phyloP scores from a whole-genome alignment of 768 basidiomycete genomes.

The Ramaria rubella region DNA sequence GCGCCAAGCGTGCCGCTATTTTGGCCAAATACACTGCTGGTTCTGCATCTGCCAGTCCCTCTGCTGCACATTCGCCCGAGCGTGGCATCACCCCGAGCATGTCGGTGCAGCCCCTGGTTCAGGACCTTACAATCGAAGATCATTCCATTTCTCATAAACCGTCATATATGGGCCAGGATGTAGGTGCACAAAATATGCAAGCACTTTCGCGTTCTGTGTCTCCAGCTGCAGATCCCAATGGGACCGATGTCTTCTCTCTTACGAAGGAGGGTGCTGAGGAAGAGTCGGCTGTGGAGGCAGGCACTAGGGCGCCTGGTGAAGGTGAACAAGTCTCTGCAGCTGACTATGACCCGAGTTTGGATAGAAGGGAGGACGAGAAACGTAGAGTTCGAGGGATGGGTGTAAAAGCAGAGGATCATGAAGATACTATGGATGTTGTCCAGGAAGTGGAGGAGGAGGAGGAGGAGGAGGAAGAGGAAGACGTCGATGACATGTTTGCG shows the following conservation, averaged over 20 bases:
- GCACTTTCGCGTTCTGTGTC: conserved; percentile 18
- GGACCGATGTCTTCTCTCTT: conserved; percentile 47
- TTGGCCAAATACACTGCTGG: conserved; percentile 56
- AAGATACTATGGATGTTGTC: conserved; percentile 40
- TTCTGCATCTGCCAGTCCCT: conserved; percentile 35
- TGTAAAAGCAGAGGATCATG: conserved; percentile 28
- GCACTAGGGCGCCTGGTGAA: conserved; percentile 34
- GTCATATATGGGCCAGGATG: neutral
- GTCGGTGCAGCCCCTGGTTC: neutral
- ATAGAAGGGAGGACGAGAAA: conserved; percentile 79
- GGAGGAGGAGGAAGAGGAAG: conserved; percentile 67
- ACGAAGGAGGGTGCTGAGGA: conserved; percentile 58
- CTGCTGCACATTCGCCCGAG: neutral
- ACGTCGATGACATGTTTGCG: conserved; percentile 95
- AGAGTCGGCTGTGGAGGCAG: conserved; percentile 37
- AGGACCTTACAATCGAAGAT: conserved; percentile 14
- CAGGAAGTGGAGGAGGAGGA: conserved; percentile 48
- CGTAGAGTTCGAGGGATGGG: conserved; percentile 48
- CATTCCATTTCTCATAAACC: neutral
- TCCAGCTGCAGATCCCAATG: conserved; percentile 14
- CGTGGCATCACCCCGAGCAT: neutral
- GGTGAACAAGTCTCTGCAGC: conserved; percentile 80
- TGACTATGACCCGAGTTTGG: conserved; percentile 83
- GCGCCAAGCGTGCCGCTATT: conserved; percentile 69
- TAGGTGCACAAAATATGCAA: neutral